Conservation (phyloP, 1,284 basidiomycete species). For the Heterobasidion parviporum region DNA sequence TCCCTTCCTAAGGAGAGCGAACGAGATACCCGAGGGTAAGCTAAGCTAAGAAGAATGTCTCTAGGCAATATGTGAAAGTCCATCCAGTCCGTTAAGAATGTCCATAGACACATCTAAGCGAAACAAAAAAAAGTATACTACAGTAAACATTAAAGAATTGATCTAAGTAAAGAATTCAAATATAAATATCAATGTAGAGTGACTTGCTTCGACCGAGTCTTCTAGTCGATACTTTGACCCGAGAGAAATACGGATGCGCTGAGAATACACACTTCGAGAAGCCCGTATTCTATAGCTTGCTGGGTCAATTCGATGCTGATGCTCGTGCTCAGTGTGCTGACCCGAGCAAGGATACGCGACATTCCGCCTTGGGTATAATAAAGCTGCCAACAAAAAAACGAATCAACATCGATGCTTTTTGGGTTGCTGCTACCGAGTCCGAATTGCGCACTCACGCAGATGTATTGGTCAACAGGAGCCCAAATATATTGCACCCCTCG, state of each 20-base stretch:
- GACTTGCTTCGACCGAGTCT: neutral
- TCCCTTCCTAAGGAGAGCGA: no score
- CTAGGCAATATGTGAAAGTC: no score
- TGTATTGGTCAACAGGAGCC: slow-evolving; percentile 30
- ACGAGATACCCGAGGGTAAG: no score
- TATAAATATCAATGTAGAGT: neutral
- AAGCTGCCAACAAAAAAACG: slow-evolving; percentile 16
- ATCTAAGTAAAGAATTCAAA: neutral
- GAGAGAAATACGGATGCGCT: slow-evolving; percentile 26
- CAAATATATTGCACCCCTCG: slow-evolving; percentile 32
- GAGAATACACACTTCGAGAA: slow-evolving; percentile 26
- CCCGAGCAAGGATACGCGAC: slow-evolving; percentile 22
- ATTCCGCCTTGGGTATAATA: slow-evolving; percentile 20
- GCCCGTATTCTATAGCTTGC: slow-evolving; percentile 21
- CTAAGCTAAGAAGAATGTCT: no score
- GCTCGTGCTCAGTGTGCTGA: slow-evolving; percentile 17
- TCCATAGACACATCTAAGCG: neutral
- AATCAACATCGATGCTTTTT: neutral
- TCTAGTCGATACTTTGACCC: slow-evolving; percentile 26
- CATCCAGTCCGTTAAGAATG: neutral
- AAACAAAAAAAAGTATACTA: neutral
- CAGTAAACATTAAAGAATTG: neutral
- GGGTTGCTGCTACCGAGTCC: neutral
- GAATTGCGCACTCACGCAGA: slow-evolving; percentile 28
- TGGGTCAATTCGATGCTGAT: slow-evolving; percentile 25